These are phyloP conservation scores for Cladosporium cucumerinum DNA, from an alignment of 2,329 filamentous ascomycete genomes.

Conservation along the genomic window DNA sequence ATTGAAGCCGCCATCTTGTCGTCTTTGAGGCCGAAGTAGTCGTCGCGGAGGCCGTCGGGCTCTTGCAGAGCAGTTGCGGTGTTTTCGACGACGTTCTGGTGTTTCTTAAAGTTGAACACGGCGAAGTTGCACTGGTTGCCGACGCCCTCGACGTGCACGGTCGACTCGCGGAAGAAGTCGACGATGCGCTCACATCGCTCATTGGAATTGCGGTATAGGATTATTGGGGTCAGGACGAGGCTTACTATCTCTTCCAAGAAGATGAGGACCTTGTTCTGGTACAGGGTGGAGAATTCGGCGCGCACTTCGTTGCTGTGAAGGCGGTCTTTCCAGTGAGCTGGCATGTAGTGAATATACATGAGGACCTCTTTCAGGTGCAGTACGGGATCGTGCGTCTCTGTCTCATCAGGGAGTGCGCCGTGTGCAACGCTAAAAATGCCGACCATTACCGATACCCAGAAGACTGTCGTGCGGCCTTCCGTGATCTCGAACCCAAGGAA, in stretches of 20 bases:
- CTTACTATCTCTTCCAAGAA: constrained; percentile 90
- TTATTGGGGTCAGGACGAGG: constrained; percentile 85
- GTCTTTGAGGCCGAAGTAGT: constrained; percentile 93
- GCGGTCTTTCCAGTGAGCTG: constrained; percentile 80
- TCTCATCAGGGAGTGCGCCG: constrained; percentile 79
- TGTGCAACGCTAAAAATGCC: constrained; percentile 79
- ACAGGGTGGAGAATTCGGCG: constrained; percentile 81
- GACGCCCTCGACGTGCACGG: constrained; percentile 91
- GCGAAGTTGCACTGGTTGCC: constrained; percentile 97
- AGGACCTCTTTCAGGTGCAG: constrained; percentile 85
- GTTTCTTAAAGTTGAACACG: constrained; percentile 93
- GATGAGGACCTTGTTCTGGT: constrained; percentile 87
- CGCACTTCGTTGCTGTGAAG: constrained; percentile 95
- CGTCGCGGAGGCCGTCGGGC: constrained; percentile 64
- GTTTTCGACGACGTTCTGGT: constrained; percentile 48
- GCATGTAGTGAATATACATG: constrained; percentile 87
- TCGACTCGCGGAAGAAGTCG: constrained; percentile 98
- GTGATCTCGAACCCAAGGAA: constrained; percentile 92
- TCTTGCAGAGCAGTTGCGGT: constrained; percentile 35
- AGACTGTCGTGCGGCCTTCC: constrained; percentile 79
- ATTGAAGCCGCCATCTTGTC: constrained; percentile 98
- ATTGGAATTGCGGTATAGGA: constrained; percentile 82
- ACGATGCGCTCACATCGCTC: constrained; percentile 88
- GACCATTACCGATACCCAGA: constrained; percentile 81
- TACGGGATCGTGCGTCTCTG: constrained; percentile 85